phyloP scores from a whole-genome alignment of 1,284 basidiomycete genomes.

The Gastroboletus turbinatus region DNA sequence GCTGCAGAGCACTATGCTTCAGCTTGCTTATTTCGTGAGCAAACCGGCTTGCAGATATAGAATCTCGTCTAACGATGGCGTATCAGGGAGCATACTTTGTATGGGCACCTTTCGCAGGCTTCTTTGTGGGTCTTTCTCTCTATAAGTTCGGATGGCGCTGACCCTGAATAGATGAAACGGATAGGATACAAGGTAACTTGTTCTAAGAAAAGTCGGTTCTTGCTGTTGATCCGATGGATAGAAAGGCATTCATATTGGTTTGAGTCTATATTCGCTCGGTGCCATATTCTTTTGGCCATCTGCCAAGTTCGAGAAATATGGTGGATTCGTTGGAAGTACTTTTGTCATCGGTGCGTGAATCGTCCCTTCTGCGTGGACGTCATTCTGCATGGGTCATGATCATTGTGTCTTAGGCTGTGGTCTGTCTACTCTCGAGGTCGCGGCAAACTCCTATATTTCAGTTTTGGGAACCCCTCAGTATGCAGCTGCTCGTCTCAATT shows the following conservation, averaged over 20 bases:
- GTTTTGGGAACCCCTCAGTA: conserved; percentile 66
- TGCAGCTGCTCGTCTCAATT: conserved; percentile 77
- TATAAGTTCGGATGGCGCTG: conserved; percentile 5
- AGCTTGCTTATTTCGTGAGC: conserved; percentile 79
- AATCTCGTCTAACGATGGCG: not conserved
- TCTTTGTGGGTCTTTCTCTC: conserved; percentile 42
- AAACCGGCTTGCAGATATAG: not conserved
- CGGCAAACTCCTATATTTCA: conserved; percentile 80
- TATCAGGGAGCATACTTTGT: conserved; percentile 65
- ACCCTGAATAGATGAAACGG: conserved; percentile 48
- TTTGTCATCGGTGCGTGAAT: conserved; percentile 55
- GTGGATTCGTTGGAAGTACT: conserved; percentile 74
- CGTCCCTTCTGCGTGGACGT: not conserved
- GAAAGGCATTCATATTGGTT: conserved; percentile 69
- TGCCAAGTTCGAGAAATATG: conserved; percentile 64
- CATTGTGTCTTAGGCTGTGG: conserved; percentile 56
- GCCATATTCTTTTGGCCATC: conserved; percentile 84
- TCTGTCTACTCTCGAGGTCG: conserved; percentile 65
- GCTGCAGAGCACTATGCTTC: conserved; percentile 80
- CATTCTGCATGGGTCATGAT: not conserved
- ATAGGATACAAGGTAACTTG: conserved; percentile 56
- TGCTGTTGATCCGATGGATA: conserved; percentile 18
- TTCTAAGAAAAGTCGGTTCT: not conserved
- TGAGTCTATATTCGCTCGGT: conserved; percentile 68
- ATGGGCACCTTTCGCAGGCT: conserved; percentile 57